These are phyloP conservation scores for Ramaria rubella DNA, from an alignment of 768 basidiomycete genomes.

Conservation along the genomic window DNA sequence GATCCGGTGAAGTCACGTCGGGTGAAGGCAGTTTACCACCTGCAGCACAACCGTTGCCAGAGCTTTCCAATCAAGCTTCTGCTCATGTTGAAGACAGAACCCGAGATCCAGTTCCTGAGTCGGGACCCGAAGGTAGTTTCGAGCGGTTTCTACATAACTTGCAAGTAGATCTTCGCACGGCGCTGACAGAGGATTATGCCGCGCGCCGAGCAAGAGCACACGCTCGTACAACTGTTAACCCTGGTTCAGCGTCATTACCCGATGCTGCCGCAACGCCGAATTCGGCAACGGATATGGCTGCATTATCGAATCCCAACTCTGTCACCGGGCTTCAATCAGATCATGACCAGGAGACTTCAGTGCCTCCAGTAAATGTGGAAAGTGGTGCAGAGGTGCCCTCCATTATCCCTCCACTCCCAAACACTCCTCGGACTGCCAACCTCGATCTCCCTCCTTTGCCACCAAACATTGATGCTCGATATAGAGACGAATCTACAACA, in stretches of 20 bases:
- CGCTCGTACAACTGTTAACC: neutral
- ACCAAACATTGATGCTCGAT: conserved; percentile 32
- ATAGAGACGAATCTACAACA: conserved; percentile 24
- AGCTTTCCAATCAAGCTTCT: neutral
- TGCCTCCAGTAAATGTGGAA: neutral
- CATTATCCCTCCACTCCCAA: neutral
- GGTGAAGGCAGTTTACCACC: neutral
- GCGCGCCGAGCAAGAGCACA: conserved; percentile 5
- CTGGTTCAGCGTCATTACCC: neutral
- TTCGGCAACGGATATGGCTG: neutral
- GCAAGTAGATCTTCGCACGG: conserved; percentile 63
- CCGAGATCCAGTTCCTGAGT: neutral
- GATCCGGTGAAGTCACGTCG: neutral
- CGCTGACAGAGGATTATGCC: conserved; percentile 40
- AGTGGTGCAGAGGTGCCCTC: neutral
- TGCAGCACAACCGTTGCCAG: neutral
- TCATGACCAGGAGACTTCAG: neutral
- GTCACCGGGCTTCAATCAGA: neutral
- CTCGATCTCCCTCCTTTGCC: conserved; percentile 27
- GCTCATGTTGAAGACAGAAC: neutral
- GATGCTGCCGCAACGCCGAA: neutral
- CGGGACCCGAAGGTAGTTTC: conserved; percentile 33
- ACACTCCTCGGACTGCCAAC: conserved; percentile 2
- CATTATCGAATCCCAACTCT: neutral
- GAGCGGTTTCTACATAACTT: conserved; percentile 76